Evolutionary conservation across 495 filamentous ascomycete genomes (phyloP).

Genomic region (Geoglossum glabrum): DNA sequence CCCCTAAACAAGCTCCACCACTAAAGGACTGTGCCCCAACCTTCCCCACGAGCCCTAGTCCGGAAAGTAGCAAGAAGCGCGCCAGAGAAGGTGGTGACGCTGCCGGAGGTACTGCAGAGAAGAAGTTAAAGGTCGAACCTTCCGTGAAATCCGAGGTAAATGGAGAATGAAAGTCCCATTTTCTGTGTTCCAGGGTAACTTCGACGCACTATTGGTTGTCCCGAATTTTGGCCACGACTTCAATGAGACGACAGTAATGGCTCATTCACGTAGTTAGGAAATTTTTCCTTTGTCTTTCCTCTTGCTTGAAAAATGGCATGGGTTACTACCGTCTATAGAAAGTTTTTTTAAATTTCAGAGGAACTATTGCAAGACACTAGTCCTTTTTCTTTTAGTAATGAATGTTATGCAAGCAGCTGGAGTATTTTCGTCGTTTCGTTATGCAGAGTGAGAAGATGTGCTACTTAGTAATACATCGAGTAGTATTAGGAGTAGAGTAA

Average conservation of each 20-base stretch:
- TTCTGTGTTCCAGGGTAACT: neutral
- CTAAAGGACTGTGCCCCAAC: neutral
- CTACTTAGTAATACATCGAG: no score
- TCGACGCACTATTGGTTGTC: neutral
- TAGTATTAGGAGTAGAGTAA: no score
- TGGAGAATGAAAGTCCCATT: neutral
- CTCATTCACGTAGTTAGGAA: neutral
- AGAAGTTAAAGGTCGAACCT: constrained; percentile 6
- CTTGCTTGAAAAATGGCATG: neutral
- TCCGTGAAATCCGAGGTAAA: neutral
- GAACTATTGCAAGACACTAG: no score
- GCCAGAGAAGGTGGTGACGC: constrained; percentile 10
- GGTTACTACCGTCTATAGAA: neutral
- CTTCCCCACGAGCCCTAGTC: neutral
- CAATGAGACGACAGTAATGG: neutral
- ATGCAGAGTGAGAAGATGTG: no score
- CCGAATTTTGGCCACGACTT: neutral
- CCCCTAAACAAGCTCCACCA: neutral
- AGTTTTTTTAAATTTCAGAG: no score
- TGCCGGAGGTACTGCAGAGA: neutral
- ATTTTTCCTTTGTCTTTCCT: neutral
- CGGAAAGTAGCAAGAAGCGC: constrained; percentile 10
- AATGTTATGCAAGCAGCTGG: no score
- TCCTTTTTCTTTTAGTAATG: no score
- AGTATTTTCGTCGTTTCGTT: no score